phyloP scores from a whole-genome alignment of 2,329 filamentous ascomycete genomes.

The Myotisia sp. region DNA sequence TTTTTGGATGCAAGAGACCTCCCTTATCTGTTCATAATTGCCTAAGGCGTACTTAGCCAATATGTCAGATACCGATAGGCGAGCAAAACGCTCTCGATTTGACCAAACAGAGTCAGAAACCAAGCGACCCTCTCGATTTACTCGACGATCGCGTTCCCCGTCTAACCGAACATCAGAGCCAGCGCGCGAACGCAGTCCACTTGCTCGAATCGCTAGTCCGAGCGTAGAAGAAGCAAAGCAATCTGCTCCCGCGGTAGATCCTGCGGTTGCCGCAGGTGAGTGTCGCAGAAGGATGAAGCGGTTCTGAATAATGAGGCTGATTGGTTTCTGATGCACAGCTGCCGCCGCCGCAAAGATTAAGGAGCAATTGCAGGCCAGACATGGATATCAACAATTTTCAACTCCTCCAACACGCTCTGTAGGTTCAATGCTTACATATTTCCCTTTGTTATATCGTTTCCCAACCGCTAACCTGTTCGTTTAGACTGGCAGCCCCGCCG shows the following conservation, averaged over 20 bases:
- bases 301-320: conserved; percentile 3
- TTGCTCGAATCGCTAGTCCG: conserved; percentile 40
- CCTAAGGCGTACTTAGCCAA: conserved; percentile 2
- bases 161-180: conserved; percentile 51
- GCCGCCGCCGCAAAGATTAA: conserved; percentile 83
- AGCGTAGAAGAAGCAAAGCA: conserved; percentile 28
- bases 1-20: too few relatives aligned
- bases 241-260: conserved; percentile 44
- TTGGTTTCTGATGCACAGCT: conserved; percentile 37
- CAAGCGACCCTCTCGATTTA: conserved; percentile 65
- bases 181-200: conserved; percentile 66
- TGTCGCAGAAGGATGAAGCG: conserved; percentile 8
- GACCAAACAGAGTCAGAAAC: conserved; percentile 79
- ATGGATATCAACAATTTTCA: conserved; percentile 79
- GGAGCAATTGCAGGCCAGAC: conserved; percentile 69
- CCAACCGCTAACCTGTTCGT: conserved; percentile 9
- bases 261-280: conserved; percentile 63
- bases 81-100: conserved; percentile 78
- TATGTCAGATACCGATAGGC: conserved; percentile 68
- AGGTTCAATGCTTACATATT: conserved; percentile 14
- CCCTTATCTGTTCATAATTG: background rate
- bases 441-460: conserved; percentile 1
- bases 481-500: conserved; percentile 37
- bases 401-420: conserved; percentile 63
- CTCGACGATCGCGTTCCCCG: conserved; percentile 80